Conservation (phyloP, 768 basidiomycete genomes). For the Trametes cingulata region DNA sequence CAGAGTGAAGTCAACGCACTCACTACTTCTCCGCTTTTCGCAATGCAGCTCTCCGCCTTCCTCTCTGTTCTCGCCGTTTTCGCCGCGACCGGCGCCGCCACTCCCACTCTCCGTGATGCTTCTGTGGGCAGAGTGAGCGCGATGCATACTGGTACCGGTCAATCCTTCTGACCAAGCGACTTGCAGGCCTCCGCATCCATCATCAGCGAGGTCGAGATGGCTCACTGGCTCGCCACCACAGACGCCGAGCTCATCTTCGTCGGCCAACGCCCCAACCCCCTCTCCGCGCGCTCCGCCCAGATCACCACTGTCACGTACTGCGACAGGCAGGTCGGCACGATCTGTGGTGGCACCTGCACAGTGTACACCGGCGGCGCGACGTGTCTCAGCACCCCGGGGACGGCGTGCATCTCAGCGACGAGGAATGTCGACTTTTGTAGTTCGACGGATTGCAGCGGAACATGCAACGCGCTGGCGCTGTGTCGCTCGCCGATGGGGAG, state of each 20-base stretch:
- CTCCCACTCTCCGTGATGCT: too few species aligned
- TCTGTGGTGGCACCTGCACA: conserved; percentile 36
- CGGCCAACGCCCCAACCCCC: conserved; percentile 23
- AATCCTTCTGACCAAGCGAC: too few species aligned
- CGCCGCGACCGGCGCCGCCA: too few species aligned
- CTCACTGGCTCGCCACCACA: conserved; percentile 20
- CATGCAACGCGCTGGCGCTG: conserved; percentile 26
- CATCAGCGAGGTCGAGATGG: conserved; percentile 11
- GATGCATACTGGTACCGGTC: too few species aligned
- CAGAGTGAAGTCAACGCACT: too few species aligned
- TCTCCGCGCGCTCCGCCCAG: conserved; percentile 20
- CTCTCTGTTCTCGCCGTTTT: too few species aligned
- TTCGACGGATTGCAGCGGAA: conserved; percentile 25
- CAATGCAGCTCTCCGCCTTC: too few species aligned
- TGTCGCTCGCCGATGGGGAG: conserved; percentile 31
- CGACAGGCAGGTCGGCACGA: conserved; percentile 17
- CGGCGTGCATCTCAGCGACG: conserved; percentile 36
- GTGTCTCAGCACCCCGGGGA: conserved; percentile 33
- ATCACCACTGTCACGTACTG: conserved; percentile 35
- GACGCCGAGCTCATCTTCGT: conserved; percentile 27
- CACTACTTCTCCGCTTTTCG: too few species aligned
- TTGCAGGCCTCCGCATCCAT: not conserved
- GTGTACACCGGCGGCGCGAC: conserved; percentile 32
- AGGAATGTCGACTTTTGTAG: conserved; percentile 34
- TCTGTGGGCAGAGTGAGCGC: too few species aligned